Conservation (phyloP, 129 eudicot genomes). For the Saposhnikovia divaricata region DNA sequence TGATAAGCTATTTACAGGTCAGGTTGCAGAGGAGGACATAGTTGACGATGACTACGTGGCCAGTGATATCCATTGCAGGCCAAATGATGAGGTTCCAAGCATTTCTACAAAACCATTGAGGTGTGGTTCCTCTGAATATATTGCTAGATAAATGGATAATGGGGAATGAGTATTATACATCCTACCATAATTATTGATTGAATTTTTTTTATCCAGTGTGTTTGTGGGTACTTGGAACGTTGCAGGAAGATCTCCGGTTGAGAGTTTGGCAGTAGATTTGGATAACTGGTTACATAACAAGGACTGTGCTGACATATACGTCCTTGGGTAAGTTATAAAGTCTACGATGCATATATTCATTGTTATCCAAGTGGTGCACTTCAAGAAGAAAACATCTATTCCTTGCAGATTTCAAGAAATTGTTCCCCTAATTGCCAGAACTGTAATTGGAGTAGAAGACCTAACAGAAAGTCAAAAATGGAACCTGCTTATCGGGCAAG, state of each 20-base stretch:
- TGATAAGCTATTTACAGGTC: slow-evolving; percentile 9
- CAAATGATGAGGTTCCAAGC: slow-evolving; percentile 42
- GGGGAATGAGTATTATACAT: not conserved
- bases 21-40: slow-evolving; percentile 31
- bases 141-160: not conserved
- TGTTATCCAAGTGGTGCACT: not conserved
- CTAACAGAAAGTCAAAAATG: slow-evolving; percentile 66
- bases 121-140: slow-evolving; percentile 20
- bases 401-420: slow-evolving; percentile 77
- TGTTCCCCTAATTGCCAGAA: slow-evolving; percentile 63
- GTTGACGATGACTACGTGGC: slow-evolving; percentile 11
- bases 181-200: slow-evolving; percentile 2
- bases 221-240: slow-evolving; percentile 97
- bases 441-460: slow-evolving; percentile 76
- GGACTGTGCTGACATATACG: slow-evolving; percentile 73
- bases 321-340: slow-evolving; percentile 60
- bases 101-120: slow-evolving; percentile 39
- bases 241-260: slow-evolving; percentile 82
- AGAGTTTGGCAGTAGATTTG: slow-evolving; percentile 72
- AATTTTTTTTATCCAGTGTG: slow-evolving; percentile 35
- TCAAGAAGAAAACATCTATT: not conserved
- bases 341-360: not conserved
- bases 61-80: slow-evolving; percentile 20
- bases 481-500: slow-evolving; percentile 65
- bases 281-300: slow-evolving; percentile 81